A percentile compares a stretch with the other conserved stretches of the same genome.
Conservation (phyloP, 805 yeast species). For the Allodekkera sacchari region DNA sequence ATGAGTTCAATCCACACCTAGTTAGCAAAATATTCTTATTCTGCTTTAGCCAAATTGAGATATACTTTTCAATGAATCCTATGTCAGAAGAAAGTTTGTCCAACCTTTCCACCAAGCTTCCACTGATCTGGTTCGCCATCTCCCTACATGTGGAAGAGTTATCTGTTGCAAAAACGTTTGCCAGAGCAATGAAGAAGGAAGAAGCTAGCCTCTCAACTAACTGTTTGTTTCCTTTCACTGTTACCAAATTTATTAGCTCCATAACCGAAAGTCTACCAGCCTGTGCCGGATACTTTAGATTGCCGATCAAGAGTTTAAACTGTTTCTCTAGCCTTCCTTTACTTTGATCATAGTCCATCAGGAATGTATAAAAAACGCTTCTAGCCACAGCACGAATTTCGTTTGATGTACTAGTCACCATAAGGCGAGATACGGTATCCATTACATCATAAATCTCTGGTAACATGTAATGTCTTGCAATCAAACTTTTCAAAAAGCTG, state of each 20-base stretch:
- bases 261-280: conserved; percentile 84
- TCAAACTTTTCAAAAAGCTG: conserved; percentile 70
- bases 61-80: conserved; percentile 32
- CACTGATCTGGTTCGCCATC: conserved; percentile 61
- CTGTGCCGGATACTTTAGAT: conserved; percentile 76
- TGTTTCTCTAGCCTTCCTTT: conserved; percentile 76
- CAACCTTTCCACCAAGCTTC: conserved; percentile 44
- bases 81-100: conserved; percentile 19
- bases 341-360: conserved; percentile 94
- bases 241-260: conserved; percentile 70
- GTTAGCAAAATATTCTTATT: conserved; percentile 41
- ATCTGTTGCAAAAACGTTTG: conserved; percentile 72
- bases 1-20: conserved; percentile 69
- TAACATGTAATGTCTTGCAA: conserved; percentile 61
- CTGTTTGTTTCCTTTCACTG: conserved; percentile 55
- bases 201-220: conserved; percentile 53
- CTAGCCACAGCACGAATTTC: conserved; percentile 82
- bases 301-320: conserved; percentile 70
- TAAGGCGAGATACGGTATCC: conserved; percentile 70
- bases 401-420: conserved; percentile 83
- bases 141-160: conserved; percentile 74
- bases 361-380: conserved; percentile 71
- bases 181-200: conserved; percentile 76
- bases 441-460: conserved; percentile 88
- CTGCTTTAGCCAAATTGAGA: conserved; percentile 57